Percentiles rank a stretch among this genome's conserved stretches.
Conservation (phyloP, 257 asterid species). For the Eustoma russellianum region DNA sequence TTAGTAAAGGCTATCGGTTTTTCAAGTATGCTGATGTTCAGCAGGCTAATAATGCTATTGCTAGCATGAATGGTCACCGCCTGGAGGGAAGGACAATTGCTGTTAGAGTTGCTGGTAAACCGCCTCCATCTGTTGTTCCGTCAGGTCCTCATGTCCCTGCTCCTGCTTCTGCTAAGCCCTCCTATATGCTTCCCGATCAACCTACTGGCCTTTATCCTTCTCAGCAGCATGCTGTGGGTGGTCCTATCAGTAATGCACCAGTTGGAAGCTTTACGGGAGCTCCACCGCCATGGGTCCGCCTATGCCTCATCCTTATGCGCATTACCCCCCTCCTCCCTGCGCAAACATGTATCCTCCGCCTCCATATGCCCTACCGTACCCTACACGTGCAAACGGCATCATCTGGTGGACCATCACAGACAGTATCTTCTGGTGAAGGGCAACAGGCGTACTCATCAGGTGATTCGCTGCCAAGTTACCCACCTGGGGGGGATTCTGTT, state of each 20-base stretch:
- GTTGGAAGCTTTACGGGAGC: conserved; percentile 49
- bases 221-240: conserved; percentile 72
- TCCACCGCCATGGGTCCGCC: conserved; percentile 70
- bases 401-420: conserved; percentile 35
- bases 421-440: conserved; percentile 48
- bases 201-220: conserved; percentile 63
- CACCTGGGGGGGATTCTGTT: conserved; percentile 52
- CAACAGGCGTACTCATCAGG: conserved; percentile 50
- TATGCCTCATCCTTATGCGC: conserved; percentile 57
- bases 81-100: too few relatives aligned
- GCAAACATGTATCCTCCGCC: conserved; percentile 55
- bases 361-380: conserved; percentile 62
- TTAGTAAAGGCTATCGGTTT: too few relatives aligned
- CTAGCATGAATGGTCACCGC: too few relatives aligned
- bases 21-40: too few relatives aligned
- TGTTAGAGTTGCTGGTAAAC: too few relatives aligned
- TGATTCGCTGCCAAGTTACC: conserved; percentile 62
- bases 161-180: too few relatives aligned
- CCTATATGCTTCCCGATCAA: conserved; percentile 17
- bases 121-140: too few relatives aligned
- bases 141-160: too few relatives aligned
- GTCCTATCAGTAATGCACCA: conserved; percentile 48
- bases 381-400: conserved; percentile 57
- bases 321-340: conserved; percentile 79
- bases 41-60: too few relatives aligned